Evolutionary conservation across 768 basidiomycete genomes (phyloP).

Genomic region (Tubosaeta brunneosetosa): DNA sequence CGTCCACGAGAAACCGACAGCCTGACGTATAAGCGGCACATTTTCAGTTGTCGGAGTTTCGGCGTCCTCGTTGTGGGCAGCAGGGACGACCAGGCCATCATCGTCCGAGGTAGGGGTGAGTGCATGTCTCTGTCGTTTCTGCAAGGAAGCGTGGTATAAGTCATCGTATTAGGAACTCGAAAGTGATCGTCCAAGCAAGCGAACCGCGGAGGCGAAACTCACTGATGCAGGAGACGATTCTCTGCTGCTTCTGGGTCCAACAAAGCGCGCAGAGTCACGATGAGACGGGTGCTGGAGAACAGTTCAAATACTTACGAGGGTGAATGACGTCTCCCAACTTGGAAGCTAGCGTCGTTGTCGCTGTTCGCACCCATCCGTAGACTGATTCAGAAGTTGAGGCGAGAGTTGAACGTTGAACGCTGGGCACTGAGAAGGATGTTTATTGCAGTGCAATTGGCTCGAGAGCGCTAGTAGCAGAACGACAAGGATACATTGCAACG

Average conservation of each 20-base stretch:
- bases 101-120: constrained; percentile 54
- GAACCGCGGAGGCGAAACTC: constrained; percentile 13
- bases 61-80: constrained; percentile 33
- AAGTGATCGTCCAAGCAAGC: not conserved
- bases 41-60: constrained; percentile 45
- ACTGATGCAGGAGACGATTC: constrained; percentile 51
- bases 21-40: constrained; percentile 53
- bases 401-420: not conserved
- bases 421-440: not conserved
- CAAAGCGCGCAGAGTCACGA: constrained; percentile 2
- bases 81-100: constrained; percentile 37
- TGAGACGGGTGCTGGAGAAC: not conserved
- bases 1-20: constrained; percentile 48
- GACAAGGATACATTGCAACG: constrained; percentile 11
- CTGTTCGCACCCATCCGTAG: constrained; percentile 12
- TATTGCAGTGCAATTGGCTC: not conserved
- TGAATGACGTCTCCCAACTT: constrained; percentile 32
- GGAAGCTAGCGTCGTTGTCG: constrained; percentile 22
- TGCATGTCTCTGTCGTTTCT: constrained; percentile 43
- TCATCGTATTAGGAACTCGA: not conserved
- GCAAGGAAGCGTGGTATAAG: constrained; percentile 4
- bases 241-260: constrained; percentile 46
- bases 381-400: not conserved
- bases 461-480: not conserved
- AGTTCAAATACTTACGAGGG: constrained; percentile 33